phyloP scores from a whole-genome alignment of 352 stramenopile species.

The Phytophthora kernoviae region DNA sequence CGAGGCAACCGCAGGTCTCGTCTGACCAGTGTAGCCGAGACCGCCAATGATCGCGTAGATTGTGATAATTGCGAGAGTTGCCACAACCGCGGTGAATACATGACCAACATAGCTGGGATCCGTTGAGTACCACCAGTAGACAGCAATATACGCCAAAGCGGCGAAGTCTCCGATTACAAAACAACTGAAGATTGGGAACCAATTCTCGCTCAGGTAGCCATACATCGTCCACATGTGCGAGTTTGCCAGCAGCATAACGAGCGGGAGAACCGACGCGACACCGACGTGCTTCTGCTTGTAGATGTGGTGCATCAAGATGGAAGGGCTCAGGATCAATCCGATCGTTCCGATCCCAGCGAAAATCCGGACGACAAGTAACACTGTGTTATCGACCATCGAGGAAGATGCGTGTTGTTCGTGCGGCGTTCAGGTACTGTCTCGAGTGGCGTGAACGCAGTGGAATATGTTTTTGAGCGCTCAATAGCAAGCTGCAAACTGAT shows the following conservation, averaged over 20 bases:
- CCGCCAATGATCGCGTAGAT: constrained; percentile 40
- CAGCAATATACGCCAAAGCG: constrained; percentile 36
- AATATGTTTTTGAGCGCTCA: too few species aligned
- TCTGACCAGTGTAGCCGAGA: constrained; percentile 27
- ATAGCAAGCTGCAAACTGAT: too few species aligned
- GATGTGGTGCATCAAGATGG: constrained; percentile 34
- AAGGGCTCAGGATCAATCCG: constrained; percentile 45
- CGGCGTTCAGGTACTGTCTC: too few species aligned
- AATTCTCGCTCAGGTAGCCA: constrained; percentile 45
- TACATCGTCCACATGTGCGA: constrained; percentile 45
- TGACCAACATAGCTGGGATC: constrained; percentile 27
- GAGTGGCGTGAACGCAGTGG: too few species aligned
- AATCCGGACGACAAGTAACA: constrained; percentile 28
- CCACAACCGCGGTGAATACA: too few species aligned
- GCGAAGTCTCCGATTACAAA: constrained; percentile 36
- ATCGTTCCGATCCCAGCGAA: constrained; percentile 32
- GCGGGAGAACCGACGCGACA: constrained; percentile 37
- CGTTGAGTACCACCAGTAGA: constrained; percentile 49
- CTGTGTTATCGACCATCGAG: constrained; percentile 18
- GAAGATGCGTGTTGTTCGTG: too few species aligned
- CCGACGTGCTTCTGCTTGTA: constrained; percentile 36
- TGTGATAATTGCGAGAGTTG: too few species aligned
- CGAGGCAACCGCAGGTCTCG: constrained; percentile 24
- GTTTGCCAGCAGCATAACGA: constrained; percentile 40
- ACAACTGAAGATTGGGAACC: constrained; percentile 45